Evolutionary conservation across 2,329 filamentous ascomycete species (phyloP), one percentile per base, ranked within the genome.

Genomic region (Xylariaceae sp.): DNA sequence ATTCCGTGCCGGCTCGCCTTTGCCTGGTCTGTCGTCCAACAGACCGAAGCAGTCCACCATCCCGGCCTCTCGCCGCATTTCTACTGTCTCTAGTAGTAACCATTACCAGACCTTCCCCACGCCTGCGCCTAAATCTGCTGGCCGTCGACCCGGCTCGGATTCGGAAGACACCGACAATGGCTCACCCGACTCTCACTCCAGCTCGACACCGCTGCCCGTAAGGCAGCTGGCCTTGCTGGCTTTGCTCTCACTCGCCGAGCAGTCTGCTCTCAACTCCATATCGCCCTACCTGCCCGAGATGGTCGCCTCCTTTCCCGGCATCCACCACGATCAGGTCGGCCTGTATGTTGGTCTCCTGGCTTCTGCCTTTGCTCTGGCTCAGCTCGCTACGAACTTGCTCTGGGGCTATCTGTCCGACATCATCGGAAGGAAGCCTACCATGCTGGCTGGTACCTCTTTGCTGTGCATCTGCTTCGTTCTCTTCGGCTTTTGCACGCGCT

Each of bases 221-320:
- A 85, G 81, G 66, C 94, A 97, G 77, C 87, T 99, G 61, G 82
- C 86, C 4, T 83, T 97, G 10, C 79, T 99, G 39, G 93, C 93
- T 1, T 77, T 97, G 65, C 89, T 99, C 61, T 92, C 92, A 5
- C 81, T 99, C 18, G 89, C 90, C 56, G 94, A 99, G 73, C 94
- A 99, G 78, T 97, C 93, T 0, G 94, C 94, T 0, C 82, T 99
- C 71, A 99, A 99, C 74, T 96, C 92, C 18, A 97, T 99, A 69
- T 89, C 88, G 9, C 94, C 94, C 0, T 99, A 99, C 73, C 83
- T 99, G 1, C 94, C 94, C 0, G 85, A 92, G 67, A 97, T 99
- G 93, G 87, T 92, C 1, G 84, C 85, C 18, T 86, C 85, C 0
- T 97, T 97, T 72, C 89, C 90, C 1, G 90, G 90, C 62, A 87